Base-by-base conservation (phyloP, 139 green algal genomes). In the Chlorella sp. region DNA sequence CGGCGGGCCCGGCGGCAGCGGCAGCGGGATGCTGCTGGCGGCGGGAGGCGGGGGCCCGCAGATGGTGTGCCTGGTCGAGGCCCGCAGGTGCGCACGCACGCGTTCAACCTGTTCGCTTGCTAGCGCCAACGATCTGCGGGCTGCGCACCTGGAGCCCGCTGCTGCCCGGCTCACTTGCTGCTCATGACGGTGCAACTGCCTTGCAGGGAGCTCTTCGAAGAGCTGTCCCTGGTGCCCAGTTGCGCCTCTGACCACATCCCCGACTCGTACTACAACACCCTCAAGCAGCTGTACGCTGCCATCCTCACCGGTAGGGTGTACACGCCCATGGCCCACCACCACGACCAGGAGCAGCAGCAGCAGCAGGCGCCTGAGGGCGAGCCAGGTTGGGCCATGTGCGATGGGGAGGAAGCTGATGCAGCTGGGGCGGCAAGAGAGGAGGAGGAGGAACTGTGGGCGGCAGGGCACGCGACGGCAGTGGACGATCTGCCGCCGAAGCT, bases 161-260 rank as follows among this genome's bases (percentile, higher is more conserved):
- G 42, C 42, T 55, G 10, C 10, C 10, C 10, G 42, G 10, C 10
- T 55, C 17, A 17, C 42, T n/a, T 67, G 61, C 27, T 67, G 61
- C 61, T 67, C n/a, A n/a, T n/a, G n/a, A n/a, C n/a, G 61, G 4
- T 67, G 61, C 27, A 67, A 30, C 27, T 35, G 61, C 27, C 34
- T 30, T 29, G 61, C 61, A 27, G 22, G 24, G 27, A 35, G 61
- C n/a, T n/a, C 42, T 72, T 72, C 51, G 67, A 72, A 27, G 31
- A 72, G 42, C 67, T 72, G 27, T 62, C 67, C n/a, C 31, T 72
- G 6, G 49, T 72, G 24, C 29, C 67, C 29, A 65, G 49, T 34
- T 72, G 67, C 23, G 67, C 67, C 27, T 23, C 31, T 5, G 67
- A 72, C 42, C 67, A 72, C 49, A 62, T 72, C 26, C 67, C 67